Conservation (phyloP, 768 basidiomycete species). For the Hygrophoropsis aurantiaca region DNA sequence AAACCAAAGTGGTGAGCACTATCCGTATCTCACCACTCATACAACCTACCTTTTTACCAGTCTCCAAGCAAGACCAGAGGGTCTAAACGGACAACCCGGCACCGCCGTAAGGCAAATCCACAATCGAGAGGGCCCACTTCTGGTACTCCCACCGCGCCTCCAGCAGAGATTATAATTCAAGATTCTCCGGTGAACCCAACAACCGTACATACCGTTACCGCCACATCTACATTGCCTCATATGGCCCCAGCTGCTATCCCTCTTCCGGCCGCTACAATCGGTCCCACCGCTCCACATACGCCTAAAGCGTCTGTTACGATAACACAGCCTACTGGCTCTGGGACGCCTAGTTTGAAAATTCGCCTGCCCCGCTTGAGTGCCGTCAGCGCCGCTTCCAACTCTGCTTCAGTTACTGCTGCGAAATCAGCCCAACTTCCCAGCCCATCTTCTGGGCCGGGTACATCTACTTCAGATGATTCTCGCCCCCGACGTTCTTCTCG, state of each 20-base stretch:
- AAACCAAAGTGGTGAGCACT: slow-evolving; percentile 15
- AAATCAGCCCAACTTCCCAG: slow-evolving; percentile 6
- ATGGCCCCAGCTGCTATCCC: slow-evolving; percentile 1
- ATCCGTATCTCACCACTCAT: background rate
- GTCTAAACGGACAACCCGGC: slow-evolving; percentile 11
- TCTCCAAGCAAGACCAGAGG: slow-evolving; percentile 11
- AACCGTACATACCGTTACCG: too few relatives aligned
- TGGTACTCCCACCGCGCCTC: slow-evolving; percentile 10
- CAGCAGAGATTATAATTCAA: slow-evolving; percentile 2
- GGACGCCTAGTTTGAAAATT: slow-evolving; percentile 34
- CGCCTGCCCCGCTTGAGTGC: slow-evolving; percentile 30
- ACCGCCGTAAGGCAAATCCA: slow-evolving; percentile 24
- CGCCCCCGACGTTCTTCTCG: slow-evolving; percentile 27
- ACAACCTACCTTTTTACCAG: slow-evolving; percentile 2
- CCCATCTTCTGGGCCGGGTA: slow-evolving; percentile 19
- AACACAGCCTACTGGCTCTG: slow-evolving; percentile 29
- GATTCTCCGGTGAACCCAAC: too few relatives aligned
- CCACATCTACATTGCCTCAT: background rate
- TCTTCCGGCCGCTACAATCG: slow-evolving; percentile 5
- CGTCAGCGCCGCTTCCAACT: slow-evolving; percentile 24
- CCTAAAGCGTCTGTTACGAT: slow-evolving; percentile 35
- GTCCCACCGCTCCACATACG: slow-evolving; percentile 21
- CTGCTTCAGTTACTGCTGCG: background rate
- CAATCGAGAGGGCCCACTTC: slow-evolving; percentile 12
- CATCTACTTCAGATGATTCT: slow-evolving; percentile 17